Evolutionary conservation across 2,329 filamentous ascomycete genomes (phyloP).

Genomic region (Nigrospora oryzae): DNA sequence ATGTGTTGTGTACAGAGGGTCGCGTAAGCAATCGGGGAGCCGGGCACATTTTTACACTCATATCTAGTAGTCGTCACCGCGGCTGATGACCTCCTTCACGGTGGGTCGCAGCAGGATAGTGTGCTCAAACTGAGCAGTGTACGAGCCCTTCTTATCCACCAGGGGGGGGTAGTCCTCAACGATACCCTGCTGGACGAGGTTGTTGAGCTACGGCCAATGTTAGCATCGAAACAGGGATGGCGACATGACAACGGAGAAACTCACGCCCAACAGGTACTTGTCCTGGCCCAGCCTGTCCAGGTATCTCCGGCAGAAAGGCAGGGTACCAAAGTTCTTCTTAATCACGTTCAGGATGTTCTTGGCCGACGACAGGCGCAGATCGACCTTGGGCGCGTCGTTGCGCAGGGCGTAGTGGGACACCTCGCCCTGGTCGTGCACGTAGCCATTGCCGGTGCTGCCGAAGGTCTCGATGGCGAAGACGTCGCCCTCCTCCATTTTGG

Average conservation of each 20-base stretch:
- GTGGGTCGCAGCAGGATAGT: slow-evolving; percentile 70
- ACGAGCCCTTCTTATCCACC: slow-evolving; percentile 86
- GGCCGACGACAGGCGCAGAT: slow-evolving; percentile 70
- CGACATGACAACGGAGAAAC: slow-evolving; percentile 16
- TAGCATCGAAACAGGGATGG: slow-evolving; percentile 9
- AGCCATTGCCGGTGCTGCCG: slow-evolving; percentile 84
- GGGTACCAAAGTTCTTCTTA: slow-evolving; percentile 90
- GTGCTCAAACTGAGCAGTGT: slow-evolving; percentile 91
- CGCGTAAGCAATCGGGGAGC: too few species aligned
- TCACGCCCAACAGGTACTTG: slow-evolving; percentile 82
- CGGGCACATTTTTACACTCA: not conserved
- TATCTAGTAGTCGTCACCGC: slow-evolving; percentile 71
- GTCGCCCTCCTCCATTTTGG: slow-evolving; percentile 97
- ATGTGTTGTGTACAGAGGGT: too few species aligned
- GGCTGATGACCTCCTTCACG: slow-evolving; percentile 81
- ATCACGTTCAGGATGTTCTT: slow-evolving; percentile 81
- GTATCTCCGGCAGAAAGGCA: slow-evolving; percentile 87
- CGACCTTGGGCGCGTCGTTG: slow-evolving; percentile 64
- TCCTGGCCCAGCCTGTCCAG: slow-evolving; percentile 86
- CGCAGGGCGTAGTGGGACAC: slow-evolving; percentile 80
- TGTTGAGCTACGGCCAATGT: slow-evolving; percentile 59
- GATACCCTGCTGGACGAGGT: slow-evolving; percentile 71
- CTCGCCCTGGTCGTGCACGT: slow-evolving; percentile 82
- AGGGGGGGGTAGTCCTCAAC: slow-evolving; percentile 87
- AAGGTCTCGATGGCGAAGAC: slow-evolving; percentile 96